These are phyloP conservation scores for Prunella vulgaris DNA, from an alignment of 257 asterid species.

Conservation along the genomic window DNA sequence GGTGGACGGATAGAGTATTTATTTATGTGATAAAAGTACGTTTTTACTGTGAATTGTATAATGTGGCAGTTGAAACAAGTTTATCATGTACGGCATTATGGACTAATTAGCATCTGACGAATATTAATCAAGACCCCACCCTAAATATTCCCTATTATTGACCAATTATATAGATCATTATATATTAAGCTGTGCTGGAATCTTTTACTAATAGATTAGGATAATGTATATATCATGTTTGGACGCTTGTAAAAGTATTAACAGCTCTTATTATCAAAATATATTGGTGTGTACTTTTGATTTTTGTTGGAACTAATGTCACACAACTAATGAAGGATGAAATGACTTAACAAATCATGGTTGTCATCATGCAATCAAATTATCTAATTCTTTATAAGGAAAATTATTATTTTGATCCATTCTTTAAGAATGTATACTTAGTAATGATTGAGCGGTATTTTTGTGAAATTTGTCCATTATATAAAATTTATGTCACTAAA, in stretches of 20 bases:
- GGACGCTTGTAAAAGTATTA: background rate
- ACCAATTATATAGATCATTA: constrained; percentile 9
- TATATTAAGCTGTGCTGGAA: background rate
- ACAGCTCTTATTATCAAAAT: background rate
- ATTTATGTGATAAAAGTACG: background rate
- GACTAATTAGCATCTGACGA: background rate
- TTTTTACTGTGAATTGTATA: background rate
- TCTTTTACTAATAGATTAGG: background rate
- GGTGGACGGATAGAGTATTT: background rate
- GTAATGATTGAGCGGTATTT: background rate
- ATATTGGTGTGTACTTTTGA: background rate
- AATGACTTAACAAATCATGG: background rate
- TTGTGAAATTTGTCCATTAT: background rate
- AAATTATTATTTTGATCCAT: background rate
- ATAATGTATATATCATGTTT: background rate
- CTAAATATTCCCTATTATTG: background rate
- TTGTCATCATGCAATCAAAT: background rate
- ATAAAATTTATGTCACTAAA: no score
- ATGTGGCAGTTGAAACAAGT: background rate
- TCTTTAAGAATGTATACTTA: background rate
- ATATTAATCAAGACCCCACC: background rate
- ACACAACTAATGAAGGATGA: background rate
- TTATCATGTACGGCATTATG: background rate
- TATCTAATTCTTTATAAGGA: background rate
- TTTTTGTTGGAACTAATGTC: background rate